Base-by-base conservation (phyloP, 2,329 filamentous ascomycete genomes). In the Diplodia scrobiculata region DNA sequence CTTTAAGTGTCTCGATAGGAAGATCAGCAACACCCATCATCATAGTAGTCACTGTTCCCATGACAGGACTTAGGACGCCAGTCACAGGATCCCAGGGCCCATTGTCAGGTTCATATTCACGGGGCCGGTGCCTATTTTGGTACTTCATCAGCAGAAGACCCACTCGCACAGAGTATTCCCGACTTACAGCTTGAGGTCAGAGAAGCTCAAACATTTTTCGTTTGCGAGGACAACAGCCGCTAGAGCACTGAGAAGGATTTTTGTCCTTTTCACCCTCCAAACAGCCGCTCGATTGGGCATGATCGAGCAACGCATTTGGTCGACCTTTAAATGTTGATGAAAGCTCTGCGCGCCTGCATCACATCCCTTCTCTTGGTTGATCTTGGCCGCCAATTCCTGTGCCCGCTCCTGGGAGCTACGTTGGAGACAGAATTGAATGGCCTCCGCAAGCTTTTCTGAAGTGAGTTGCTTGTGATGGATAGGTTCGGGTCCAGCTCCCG, bases 31-130 rank as follows among this genome's bases (percentile, higher is more conserved):
- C 83, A 0, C 91, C 91, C 84, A 96, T 90, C 72, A 91, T 86
- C 66, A 97, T 88, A 47, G 86, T 89, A 29, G 89, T 88, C 54
- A 95, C 82, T n/a, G 93, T 94, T 5, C 90, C 90, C n/a, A 96
- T 81, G 0, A 97, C 78, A 0, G 92, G 91, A 52, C 87, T 86
- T 0, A 91, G 88, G 17, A 87, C 90, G 60, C 78, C 78, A 32
- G 76, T 75, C 19, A 79, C 67, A 7, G 78, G 78, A 66, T 79
- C 78, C 71, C 72, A 74, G 19, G 78, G 77, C 0, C 77, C 78
- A 63, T 76, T 74, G 41, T 79, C 77, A 21, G 74, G 73, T n/a
- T 75, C 72, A 54, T 75, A 79, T 38, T 79, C 77, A 27, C 76
- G 74, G 4, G 77, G 71, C 13, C 77, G 76, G 63, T 73, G 75